A percentile compares a stretch with the other conserved stretches of the same genome.
These are phyloP conservation scores for Uronychia binucleata DNA, from an alignment of 73 alveolate genomes.

Conservation along the genomic window DNA sequence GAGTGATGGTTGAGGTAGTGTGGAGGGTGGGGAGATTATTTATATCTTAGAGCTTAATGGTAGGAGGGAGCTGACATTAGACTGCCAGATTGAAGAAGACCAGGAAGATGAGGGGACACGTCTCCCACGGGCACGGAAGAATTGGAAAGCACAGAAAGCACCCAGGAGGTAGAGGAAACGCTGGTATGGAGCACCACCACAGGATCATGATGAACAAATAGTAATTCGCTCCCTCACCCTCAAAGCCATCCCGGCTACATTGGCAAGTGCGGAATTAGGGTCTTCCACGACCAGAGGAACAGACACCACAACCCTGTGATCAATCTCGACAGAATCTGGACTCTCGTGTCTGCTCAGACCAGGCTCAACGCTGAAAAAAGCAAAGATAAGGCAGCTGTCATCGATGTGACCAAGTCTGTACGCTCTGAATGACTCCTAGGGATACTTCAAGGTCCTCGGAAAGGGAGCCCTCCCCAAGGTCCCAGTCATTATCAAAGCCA, in stretches of 20 bases:
- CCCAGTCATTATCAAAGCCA: slow-evolving; percentile 95
- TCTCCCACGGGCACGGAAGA: slow-evolving; percentile 96
- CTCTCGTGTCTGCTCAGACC: slow-evolving; percentile 95
- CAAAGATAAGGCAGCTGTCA: slow-evolving; percentile 89
- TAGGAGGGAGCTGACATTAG: slow-evolving; percentile 30
- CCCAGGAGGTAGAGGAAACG: slow-evolving; percentile 99
- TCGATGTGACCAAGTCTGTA: slow-evolving; percentile 96
- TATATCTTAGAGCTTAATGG: background rate
- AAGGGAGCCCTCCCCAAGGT: slow-evolving; percentile 94
- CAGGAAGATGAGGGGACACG: slow-evolving; percentile 98
- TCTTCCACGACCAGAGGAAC: slow-evolving; percentile 97
- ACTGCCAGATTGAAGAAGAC: slow-evolving; percentile 85
- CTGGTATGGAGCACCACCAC: slow-evolving; percentile 99
- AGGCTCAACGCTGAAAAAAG: slow-evolving; percentile 83
- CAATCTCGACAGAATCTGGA: slow-evolving; percentile 93
- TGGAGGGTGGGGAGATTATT: background rate
- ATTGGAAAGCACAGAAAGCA: slow-evolving; percentile 98
- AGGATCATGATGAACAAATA: slow-evolving; percentile 89
- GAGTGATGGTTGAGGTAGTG: too few species aligned
- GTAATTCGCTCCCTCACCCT: slow-evolving; percentile 5
- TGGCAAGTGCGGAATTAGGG: slow-evolving; percentile 99
- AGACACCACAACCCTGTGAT: slow-evolving; percentile 87
- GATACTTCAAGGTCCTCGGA: slow-evolving; percentile 97
- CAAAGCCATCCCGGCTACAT: slow-evolving; percentile 98
- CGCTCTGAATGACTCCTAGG: slow-evolving; percentile 35